Conservation (phyloP, 257 asterid genomes). For the Przewalskia tangutica region DNA sequence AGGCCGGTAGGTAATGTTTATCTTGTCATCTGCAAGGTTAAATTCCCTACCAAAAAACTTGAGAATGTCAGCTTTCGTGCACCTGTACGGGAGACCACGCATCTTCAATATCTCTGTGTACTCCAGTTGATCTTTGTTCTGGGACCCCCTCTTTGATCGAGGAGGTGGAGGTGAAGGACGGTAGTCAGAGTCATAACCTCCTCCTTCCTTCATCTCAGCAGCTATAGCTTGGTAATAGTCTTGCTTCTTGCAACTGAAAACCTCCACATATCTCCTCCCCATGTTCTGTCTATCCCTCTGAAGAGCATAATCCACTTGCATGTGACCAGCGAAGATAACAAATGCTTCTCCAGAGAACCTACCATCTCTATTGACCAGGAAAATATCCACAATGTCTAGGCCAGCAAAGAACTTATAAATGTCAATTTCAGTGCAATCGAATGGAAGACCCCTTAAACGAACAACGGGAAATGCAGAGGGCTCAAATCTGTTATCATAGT, state of each 20-base stretch:
- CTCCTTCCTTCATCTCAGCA: conserved; percentile 51
- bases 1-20: conserved; percentile 54
- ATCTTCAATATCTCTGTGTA: conserved; percentile 76
- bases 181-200: conserved; percentile 34
- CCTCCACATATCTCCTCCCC: conserved; percentile 96
- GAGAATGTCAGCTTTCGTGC: conserved; percentile 53
- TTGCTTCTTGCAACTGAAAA: conserved; percentile 85
- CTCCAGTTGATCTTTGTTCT: conserved; percentile 72
- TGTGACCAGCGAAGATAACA: conserved; percentile 71
- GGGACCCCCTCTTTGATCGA: conserved; percentile 59
- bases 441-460: conserved; percentile 89
- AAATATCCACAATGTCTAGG: conserved; percentile 76
- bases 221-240: conserved; percentile 91
- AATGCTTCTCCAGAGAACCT: conserved; percentile 84
- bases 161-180: conserved; percentile 48
- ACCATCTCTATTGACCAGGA: conserved; percentile 71
- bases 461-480: conserved; percentile 59
- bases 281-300: conserved; percentile 78
- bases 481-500: conserved; percentile 1
- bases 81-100: conserved; percentile 83
- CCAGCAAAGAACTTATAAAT: conserved; percentile 78
- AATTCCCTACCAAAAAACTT: conserved; percentile 66
- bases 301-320: conserved; percentile 86
- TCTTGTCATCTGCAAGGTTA: conserved; percentile 48
- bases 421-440: conserved; percentile 71